Evolutionary conservation across 768 basidiomycete species (phyloP), one percentile per base, ranked within the genome.

Genomic region (Chalciporus sphaerocephalus): DNA sequence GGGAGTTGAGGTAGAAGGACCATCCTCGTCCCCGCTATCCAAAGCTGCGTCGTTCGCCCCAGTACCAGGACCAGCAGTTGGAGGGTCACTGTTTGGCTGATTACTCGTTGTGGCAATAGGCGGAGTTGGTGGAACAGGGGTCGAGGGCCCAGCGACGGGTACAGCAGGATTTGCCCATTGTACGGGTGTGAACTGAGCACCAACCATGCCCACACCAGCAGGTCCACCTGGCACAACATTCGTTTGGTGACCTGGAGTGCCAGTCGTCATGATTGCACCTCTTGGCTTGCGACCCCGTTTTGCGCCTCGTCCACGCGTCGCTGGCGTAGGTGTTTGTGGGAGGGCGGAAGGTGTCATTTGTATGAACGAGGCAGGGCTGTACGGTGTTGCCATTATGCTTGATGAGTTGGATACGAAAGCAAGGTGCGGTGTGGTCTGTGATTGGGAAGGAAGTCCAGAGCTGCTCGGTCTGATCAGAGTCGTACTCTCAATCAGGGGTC

Each of bases 131-230:
- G 50, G 51, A 9, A 46, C 12, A 27, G 59, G 59, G 1, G 56
- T 46, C 2, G 48, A 27, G 10, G 59, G 15, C 7, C 42, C 52
- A 0, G 47, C 36, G 12, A 36, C 40, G 24, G 50, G 45, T 8
- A 48, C 15, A 15, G 51, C 48, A 0, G 62, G 61, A 36, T 50
- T 55, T 1, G 69, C 44, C 73, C 73, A 74, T 42, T 72, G 72
- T 6, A 71, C 69, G 10, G 68, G 67, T 4, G 69, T 61, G 39
- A 71, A 70, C 8, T 52, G 59, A 20, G 39, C 3, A 2, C 47
- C 42, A n/a, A 15, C 40, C 18, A 15, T 6, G 23, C 38, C 38
- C 25, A 17, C 38, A 5, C 25, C 47, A 10, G 43, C 3, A 22
- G 39, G 18, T 2, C 36, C 35, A 4, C 12, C 39, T 4, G 21